These are phyloP conservation scores for Marchantia polymorpha DNA, from an alignment of 225 moss, liverwort and hornwort genomes.

Conservation along the genomic window DNA sequence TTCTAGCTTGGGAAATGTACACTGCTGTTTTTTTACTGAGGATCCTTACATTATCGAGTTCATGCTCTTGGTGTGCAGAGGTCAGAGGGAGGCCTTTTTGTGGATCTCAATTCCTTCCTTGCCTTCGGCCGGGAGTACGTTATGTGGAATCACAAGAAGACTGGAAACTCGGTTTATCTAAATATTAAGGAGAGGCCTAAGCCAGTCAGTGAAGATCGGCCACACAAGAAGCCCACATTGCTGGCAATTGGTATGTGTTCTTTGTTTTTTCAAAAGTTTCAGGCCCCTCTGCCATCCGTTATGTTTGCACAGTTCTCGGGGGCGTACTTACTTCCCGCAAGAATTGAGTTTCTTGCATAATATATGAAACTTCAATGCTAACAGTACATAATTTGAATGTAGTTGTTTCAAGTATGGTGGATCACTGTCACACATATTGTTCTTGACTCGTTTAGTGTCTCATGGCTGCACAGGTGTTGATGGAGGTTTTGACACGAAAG, in stretches of 20 bases:
- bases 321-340: neutral
- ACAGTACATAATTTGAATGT: neutral
- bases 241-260: constrained; percentile 76
- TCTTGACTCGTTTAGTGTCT: neutral
- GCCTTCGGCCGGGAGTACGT: constrained; percentile 94
- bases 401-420: neutral
- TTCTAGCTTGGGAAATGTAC: neutral
- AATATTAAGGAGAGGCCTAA: constrained; percentile 83
- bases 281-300: neutral
- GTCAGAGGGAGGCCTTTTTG: constrained; percentile 91
- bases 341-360: neutral
- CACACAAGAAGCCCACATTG: constrained; percentile 92
- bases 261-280: neutral
- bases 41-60: neutral
- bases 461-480: constrained; percentile 58
- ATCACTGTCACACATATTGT: neutral
- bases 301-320: neutral
- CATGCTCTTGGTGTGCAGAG: constrained; percentile 53
- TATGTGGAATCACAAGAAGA: constrained; percentile 90
- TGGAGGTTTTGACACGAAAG: constrained; percentile 88
- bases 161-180: constrained; percentile 82
- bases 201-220: constrained; percentile 79
- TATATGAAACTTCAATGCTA: neutral
- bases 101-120: constrained; percentile 87
- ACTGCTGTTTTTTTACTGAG: neutral